phyloP scores from a whole-genome alignment of 2,329 filamentous ascomycete species.

The Aureobasidium sp. region DNA sequence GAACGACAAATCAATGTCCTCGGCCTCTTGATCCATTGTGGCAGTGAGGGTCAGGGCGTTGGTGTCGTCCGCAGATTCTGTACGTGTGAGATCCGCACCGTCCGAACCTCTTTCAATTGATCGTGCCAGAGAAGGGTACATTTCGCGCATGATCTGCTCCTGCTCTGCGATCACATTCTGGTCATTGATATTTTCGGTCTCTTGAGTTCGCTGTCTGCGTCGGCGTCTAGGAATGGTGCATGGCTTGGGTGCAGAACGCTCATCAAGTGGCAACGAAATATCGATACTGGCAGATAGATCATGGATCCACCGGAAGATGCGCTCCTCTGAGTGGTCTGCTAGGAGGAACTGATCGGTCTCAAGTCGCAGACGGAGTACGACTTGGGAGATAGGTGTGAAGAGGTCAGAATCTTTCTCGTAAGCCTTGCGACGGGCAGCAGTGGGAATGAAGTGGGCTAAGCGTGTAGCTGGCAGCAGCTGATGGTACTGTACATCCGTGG shows the following conservation, averaged over 20 bases:
- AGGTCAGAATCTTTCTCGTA: constrained; percentile 41
- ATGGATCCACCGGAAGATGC: constrained; percentile 63
- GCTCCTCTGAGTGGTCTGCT: constrained; percentile 56
- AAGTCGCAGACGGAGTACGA: constrained; percentile 63
- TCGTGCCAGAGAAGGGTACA: constrained; percentile 32
- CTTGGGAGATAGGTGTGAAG: constrained; percentile 42
- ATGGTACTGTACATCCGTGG: constrained; percentile 62
- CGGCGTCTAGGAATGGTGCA: constrained; percentile 39
- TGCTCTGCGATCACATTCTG: constrained; percentile 40
- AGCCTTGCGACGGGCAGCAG: constrained; percentile 30
- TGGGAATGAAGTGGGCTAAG: constrained; percentile 40
- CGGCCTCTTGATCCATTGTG: constrained; percentile 24
- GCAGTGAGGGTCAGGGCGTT: constrained; percentile 4
- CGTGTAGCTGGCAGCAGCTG: constrained; percentile 37
- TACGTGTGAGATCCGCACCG: constrained; percentile 1
- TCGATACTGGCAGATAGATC: constrained; percentile 65
- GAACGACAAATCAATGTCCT: constrained; percentile 29
- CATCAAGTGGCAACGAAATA: constrained; percentile 62
- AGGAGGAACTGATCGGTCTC: constrained; percentile 70
- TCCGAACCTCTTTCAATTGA: background rate
- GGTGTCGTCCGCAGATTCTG: constrained; percentile 15
- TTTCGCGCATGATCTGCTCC: constrained; percentile 40
- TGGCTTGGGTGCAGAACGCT: constrained; percentile 46
- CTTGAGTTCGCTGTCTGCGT: constrained; percentile 25
- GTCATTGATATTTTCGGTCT: constrained; percentile 27